Evolutionary conservation across 176 grass and related monocot genomes (phyloP).

Genomic region (Cymbopogon citratus): DNA sequence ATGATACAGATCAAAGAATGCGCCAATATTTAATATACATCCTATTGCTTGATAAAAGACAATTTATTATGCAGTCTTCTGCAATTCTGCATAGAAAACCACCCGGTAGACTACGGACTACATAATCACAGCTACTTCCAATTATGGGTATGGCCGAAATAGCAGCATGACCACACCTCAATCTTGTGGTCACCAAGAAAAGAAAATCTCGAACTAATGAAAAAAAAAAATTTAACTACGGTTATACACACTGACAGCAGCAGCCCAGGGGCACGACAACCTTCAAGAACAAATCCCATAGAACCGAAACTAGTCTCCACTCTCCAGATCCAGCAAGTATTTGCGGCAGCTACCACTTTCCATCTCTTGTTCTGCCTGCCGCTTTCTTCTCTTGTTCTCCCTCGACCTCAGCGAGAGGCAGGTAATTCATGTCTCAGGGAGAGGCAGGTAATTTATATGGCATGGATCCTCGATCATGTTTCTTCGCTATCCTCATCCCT

Average conservation of each 20-base stretch:
- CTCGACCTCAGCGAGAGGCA: not conserved
- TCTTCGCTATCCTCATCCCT: constrained; percentile 62
- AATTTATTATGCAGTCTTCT: constrained; percentile 43
- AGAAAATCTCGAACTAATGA: not conserved
- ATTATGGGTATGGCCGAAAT: constrained; percentile 35
- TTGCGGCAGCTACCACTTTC: not conserved
- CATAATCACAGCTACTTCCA: constrained; percentile 49
- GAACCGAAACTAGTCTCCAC: not conserved
- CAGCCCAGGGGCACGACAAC: constrained; percentile 1
- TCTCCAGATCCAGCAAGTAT: not conserved
- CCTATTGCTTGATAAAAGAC: constrained; percentile 27
- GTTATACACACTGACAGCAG: constrained; percentile 49
- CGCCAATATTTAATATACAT: constrained; percentile 21
- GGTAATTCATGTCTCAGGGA: constrained; percentile 9
- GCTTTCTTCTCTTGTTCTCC: not conserved
- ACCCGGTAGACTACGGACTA: constrained; percentile 32
- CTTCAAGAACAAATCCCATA: constrained; percentile 12
- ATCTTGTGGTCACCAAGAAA: constrained; percentile 30
- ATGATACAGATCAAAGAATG: not conserved
- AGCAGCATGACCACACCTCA: constrained; percentile 20
- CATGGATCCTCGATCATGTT: constrained; percentile 41
- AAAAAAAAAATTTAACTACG: constrained; percentile 8
- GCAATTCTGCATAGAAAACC: constrained; percentile 16
- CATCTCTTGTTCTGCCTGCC: not conserved
- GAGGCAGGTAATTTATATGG: constrained; percentile 15